Percentiles rank a stretch among this genome's conserved stretches.
Evolutionary conservation across 345 rosid genomes (phyloP).

Genomic region (Pelargonium nanum): DNA sequence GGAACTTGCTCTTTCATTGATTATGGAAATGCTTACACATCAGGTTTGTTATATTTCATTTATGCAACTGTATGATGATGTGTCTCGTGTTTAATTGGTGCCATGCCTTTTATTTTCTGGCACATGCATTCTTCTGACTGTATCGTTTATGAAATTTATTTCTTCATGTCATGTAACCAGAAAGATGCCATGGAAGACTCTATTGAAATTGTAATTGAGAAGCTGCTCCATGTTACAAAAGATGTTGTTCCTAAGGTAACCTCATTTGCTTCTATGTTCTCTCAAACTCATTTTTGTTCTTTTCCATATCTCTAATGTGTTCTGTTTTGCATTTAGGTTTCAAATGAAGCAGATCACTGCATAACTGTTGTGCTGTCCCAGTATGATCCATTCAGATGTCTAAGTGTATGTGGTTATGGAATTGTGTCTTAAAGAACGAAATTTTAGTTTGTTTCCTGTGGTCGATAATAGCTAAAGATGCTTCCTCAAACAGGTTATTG

Average conservation of each 20-base stretch:
- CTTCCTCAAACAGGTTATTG: conserved; percentile 50
- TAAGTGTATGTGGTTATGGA: conserved; percentile 40
- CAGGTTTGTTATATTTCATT: conserved; percentile 41
- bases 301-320: conserved; percentile 9
- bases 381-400: conserved; percentile 93
- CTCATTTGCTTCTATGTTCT: background rate
- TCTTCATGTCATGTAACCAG: conserved; percentile 32
- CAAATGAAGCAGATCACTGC: conserved; percentile 86
- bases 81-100: background rate
- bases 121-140: conserved; percentile 1
- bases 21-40: conserved; percentile 72
- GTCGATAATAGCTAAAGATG: conserved; percentile 5
- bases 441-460: conserved; percentile 8
- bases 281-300: background rate
- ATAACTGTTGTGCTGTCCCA: conserved; percentile 62
- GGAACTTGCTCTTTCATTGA: conserved; percentile 67
- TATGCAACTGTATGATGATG: background rate
- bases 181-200: conserved; percentile 87
- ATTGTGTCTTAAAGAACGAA: background rate
- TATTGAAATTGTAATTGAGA: conserved; percentile 80
- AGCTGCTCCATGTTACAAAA: conserved; percentile 75
- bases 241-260: conserved; percentile 68
- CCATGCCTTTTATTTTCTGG: conserved; percentile 6
- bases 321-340: conserved; percentile 39
- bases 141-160: conserved; percentile 1